Evolutionary conservation across 2,329 filamentous ascomycete genomes (phyloP), one percentile per base, ranked within the genome.

Genomic region (Pyrenophora teres): DNA sequence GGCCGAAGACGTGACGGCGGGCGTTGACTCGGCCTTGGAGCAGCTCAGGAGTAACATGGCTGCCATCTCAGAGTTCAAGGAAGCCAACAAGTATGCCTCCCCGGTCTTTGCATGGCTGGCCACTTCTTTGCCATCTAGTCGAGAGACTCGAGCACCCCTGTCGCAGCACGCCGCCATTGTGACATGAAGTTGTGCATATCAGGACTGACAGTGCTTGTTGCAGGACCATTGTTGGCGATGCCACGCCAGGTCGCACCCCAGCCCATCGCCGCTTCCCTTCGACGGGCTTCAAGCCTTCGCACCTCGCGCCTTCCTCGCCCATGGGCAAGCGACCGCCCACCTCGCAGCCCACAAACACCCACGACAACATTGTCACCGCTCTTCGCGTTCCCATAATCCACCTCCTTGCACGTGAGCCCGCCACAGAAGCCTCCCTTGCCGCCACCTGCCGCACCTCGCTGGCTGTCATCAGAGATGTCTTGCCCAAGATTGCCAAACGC

Each of bases 11-110:
- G 80, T 77, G 31, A 82, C 79, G 37, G 80, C 80, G 23, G 81
- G 80, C 54, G 80, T 80, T 33, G 84, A 87, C 68, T 79, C 81
- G 53, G 84, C 84, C 23, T 70, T 87, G 69, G 82, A 82, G 46
- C 79, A 78, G 33, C 75, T 87, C 46, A 80, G 85, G 69, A 82
- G 78, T 67, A 85, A 78, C 63, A 76, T 87, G 68, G 84, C 80
- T 54, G 80, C 81, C 18, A 79, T 83, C 44, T 77, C 84, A 64
- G 77, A 84, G 64, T 79, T 83, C 58, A 85, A 85, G 71, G 80
- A 85, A 69, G 83, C 83, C 32, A 84, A 83, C 68, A 81, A 81
- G 75, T 77, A 72, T 67, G 74, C 69, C 60, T 68, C 62, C 63
- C 67, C 53, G 62, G 64, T 66, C 39, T 60, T 51, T 59, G 58